phyloP scores from a whole-genome alignment of 2,329 filamentous ascomycete species.

The Neodidymelliopsis sp. region DNA sequence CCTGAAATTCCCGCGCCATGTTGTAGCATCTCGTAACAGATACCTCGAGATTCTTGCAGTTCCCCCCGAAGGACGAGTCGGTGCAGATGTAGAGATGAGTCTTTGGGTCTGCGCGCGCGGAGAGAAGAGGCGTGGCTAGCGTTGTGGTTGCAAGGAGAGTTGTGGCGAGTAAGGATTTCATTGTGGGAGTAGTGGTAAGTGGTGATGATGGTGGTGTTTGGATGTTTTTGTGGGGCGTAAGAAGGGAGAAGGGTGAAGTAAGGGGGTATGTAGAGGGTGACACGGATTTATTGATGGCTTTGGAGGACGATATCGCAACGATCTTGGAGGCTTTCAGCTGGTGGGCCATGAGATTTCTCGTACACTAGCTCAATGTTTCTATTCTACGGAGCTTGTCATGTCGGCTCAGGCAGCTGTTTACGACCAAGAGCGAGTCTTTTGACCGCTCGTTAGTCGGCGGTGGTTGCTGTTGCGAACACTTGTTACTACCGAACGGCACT shows the following conservation, averaged over 20 bases:
- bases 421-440: too few relatives aligned
- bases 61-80: constrained; percentile 23
- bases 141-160: background rate
- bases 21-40: constrained; percentile 17
- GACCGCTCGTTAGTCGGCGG: too few relatives aligned
- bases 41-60: constrained; percentile 27
- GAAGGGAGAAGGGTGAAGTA: background rate
- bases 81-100: constrained; percentile 31
- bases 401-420: too few relatives aligned
- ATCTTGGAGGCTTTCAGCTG: too few relatives aligned
- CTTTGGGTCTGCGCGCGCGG: background rate
- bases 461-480: too few relatives aligned
- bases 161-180: background rate
- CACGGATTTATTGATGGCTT: background rate
- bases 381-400: too few relatives aligned
- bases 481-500: too few relatives aligned
- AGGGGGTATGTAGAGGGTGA: constrained; percentile 5
- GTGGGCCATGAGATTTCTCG: too few relatives aligned
- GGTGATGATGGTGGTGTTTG: background rate
- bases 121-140: background rate
- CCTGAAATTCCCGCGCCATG: constrained; percentile 13
- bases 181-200: background rate
- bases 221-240: background rate
- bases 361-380: too few relatives aligned
- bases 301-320: background rate